Base-by-base conservation (phyloP, 2,329 filamentous ascomycete species). In the Apiospora kogelbergensis region DNA sequence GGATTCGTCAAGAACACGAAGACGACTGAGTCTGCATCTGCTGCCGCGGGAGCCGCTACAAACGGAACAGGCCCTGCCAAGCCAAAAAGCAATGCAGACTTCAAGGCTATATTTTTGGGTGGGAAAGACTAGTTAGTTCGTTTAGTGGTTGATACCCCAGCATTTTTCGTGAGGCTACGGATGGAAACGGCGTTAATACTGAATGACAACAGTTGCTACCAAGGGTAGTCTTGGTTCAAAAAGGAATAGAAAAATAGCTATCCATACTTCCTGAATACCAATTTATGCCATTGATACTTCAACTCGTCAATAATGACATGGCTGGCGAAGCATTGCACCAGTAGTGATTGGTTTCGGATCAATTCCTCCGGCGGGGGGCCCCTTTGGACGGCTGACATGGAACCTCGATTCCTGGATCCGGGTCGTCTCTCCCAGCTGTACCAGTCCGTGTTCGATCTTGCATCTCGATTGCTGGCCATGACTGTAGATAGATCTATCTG, bases 21-120 rank as follows among this genome's bases (percentile, higher is more conserved):
- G 66, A 60, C 57, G 26, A 48, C 53, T 13, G 44, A 41, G 68
- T 69, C 63, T 70, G 69, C 65, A 64, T 20, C 13, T n/a, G 30
- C 63, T 15, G 40, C 7, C n/a, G 46, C 44, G 2, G 70, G 73
- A 67, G 70, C 37, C 24, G 37, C 37, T 42, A 44, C 63, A 70
- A 40, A 71, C 73, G 66, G 71, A 71, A 68, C 67, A 72, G 57
- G 66, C 67, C 63, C 74, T 13, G 67, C 72, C 26, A 73, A 78
- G 65, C 73, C 78, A 22, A 88, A 86, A 80, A 88, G 82, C 73
- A 89, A 89, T 76, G 84, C 85, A 2, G 86, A 89, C 74, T 89
- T 89, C 73, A 88, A 85, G 76, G 84, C 85, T n/a, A 78, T 86
- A 75, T 83, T 86, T 67, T 73, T 86, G 9, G 73, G 67, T 57